A percentile compares a stretch with the other conserved stretches of the same genome.
phyloP scores from a whole-genome alignment of 2,329 filamentous ascomycete genomes.

The Fusarium siculi region DNA sequence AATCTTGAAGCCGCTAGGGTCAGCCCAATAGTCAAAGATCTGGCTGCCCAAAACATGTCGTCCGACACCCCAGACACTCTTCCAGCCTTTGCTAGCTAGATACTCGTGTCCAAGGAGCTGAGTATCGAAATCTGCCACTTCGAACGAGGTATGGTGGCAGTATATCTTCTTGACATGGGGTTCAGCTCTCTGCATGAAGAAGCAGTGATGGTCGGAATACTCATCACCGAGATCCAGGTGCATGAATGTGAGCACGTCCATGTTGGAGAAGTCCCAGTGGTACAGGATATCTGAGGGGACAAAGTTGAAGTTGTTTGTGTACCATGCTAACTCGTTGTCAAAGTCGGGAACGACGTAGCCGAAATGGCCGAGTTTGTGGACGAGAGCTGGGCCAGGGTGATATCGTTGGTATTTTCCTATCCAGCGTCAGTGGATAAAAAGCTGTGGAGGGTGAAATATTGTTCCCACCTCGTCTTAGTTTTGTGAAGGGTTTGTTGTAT shows the following conservation, averaged over 20 bases:
- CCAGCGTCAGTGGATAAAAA: background rate
- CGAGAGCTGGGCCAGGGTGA: background rate
- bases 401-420: background rate
- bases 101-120: background rate
- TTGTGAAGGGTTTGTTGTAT: background rate
- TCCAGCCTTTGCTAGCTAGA: background rate
- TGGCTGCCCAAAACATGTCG: background rate
- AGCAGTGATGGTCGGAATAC: background rate
- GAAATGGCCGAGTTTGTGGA: background rate
- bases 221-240: background rate
- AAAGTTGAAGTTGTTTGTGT: background rate
- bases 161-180: background rate
- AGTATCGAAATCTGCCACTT: background rate
- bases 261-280: background rate
- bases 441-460: too few relatives aligned
- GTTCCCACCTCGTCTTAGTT: background rate
- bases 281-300: background rate
- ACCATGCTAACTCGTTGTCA: background rate
- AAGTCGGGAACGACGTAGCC: background rate
- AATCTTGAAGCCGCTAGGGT: background rate
- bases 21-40: background rate
- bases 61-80: background rate
- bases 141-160: background rate
- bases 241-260: background rate
- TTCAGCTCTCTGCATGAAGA: background rate